Percentiles rank a stretch among this genome's conserved stretches.
phyloP scores from a whole-genome alignment of 352 stramenopile genomes.

The Thraustochytrium sp. region DNA sequence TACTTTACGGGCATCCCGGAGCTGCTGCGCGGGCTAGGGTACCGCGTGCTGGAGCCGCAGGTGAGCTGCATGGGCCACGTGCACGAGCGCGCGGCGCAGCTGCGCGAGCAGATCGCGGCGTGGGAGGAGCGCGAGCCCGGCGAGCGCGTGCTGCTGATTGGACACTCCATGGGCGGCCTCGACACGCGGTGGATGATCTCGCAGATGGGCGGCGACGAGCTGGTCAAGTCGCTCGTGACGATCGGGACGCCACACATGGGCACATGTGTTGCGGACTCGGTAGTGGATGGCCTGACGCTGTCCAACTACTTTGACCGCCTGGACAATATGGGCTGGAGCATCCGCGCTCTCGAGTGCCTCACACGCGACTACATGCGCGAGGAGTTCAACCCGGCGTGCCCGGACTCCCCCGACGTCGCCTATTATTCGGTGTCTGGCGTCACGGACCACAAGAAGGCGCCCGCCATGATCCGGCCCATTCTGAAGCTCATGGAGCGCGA shows the following conservation, averaged over 20 bases:
- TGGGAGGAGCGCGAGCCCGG: constrained; percentile 30
- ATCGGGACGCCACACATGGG: constrained; percentile 1
- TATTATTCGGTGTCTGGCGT: constrained; percentile 1
- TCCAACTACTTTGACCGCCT: background rate
- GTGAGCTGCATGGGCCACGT: constrained; percentile 36
- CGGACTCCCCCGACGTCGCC: background rate
- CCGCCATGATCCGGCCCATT: background rate
- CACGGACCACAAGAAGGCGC: background rate
- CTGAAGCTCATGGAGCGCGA: background rate
- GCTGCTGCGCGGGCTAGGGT: background rate
- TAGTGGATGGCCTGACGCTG: constrained; percentile 2
- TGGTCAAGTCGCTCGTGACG: background rate
- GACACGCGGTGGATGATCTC: constrained; percentile 36
- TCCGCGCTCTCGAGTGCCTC: background rate
- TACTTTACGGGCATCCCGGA: constrained; percentile 19
- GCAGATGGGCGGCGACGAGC: background rate
- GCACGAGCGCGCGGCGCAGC: constrained; percentile 8
- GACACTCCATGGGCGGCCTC: constrained; percentile 28
- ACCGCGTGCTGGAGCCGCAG: constrained; percentile 12
- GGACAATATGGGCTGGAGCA: background rate
- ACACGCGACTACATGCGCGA: background rate
- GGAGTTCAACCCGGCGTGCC: constrained; percentile 17
- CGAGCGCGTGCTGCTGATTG: background rate
- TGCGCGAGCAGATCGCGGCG: background rate
- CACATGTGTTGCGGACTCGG: background rate